Conservation (phyloP, 164 flowering plant species). For the Brasenia schreberi region DNA sequence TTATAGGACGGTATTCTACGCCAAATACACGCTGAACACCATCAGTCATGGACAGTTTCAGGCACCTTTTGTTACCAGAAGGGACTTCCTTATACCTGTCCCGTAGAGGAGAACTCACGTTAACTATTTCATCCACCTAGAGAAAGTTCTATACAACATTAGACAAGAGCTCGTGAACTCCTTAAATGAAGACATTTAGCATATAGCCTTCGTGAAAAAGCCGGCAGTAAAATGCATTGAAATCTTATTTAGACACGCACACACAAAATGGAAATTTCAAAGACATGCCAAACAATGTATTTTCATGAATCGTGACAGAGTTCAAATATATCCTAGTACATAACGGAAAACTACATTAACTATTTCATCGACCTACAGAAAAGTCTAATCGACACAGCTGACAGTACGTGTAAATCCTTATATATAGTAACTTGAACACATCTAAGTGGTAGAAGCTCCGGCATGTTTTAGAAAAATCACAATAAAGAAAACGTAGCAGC, state of each 20-base stretch:
- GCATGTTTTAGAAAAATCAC: no score
- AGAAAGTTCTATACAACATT: conserved; percentile 7
- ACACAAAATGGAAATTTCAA: no score
- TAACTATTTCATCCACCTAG: conserved; percentile 88
- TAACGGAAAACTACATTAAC: conserved; percentile 67
- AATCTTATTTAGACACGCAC: no score
- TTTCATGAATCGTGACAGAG: no score
- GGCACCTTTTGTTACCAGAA: conserved; percentile 71
- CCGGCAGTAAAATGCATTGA: no score
- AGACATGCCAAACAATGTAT: no score
- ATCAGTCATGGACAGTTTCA: conserved; percentile 89
- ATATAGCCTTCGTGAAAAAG: no score
- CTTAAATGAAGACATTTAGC: no score
- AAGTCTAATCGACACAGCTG: conserved; percentile 5
- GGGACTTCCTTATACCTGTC: conserved; percentile 64
- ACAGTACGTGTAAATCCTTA: not conserved
- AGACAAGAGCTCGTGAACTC: not conserved
- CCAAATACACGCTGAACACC: conserved; percentile 87
- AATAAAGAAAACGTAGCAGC: no score
- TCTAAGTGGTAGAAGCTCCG: no score
- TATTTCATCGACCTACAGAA: conserved; percentile 76
- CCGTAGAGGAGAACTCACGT: conserved; percentile 55
- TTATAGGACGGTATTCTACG: conserved; percentile 90
- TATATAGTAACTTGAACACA: no score
- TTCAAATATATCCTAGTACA: conserved; percentile 1